phyloP scores from a whole-genome alignment of 306 rosid genomes.

The Rosa chinensis region DNA sequence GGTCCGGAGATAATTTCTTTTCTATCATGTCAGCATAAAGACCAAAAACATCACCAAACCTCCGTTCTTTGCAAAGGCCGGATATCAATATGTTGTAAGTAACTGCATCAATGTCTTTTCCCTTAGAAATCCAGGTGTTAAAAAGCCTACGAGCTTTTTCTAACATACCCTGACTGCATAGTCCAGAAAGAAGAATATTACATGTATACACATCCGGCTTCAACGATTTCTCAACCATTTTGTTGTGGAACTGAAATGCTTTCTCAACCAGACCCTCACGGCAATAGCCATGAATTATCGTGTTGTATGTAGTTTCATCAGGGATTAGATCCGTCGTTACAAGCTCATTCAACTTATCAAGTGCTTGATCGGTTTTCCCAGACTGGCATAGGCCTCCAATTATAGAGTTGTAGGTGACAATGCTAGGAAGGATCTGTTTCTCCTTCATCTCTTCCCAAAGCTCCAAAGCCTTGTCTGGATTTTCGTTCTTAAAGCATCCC shows the following conservation, averaged over 20 bases:
- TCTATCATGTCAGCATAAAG: slow-evolving; percentile 68
- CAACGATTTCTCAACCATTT: slow-evolving; percentile 63
- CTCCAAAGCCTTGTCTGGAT: slow-evolving; percentile 50
- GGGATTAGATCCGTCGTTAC: slow-evolving; percentile 65
- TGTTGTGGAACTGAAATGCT: slow-evolving; percentile 81
- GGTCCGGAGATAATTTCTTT: slow-evolving; percentile 61
- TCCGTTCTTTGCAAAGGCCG: slow-evolving; percentile 66
- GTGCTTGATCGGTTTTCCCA: slow-evolving; percentile 67
- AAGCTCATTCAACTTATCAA: slow-evolving; percentile 72
- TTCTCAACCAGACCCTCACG: slow-evolving; percentile 69
- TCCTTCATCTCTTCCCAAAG: slow-evolving; percentile 83
- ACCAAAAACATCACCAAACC: slow-evolving; percentile 58
- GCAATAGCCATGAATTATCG: slow-evolving; percentile 77
- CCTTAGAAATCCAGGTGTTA: slow-evolving; percentile 64
- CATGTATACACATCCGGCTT: slow-evolving; percentile 67
- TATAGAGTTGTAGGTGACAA: slow-evolving; percentile 65
- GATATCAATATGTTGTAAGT: slow-evolving; percentile 86
- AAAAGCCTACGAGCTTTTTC: slow-evolving; percentile 79
- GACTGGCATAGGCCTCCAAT: slow-evolving; percentile 69
- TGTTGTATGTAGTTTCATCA: slow-evolving; percentile 70
- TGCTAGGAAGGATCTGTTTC: slow-evolving; percentile 59
- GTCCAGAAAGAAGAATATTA: slow-evolving; percentile 80
- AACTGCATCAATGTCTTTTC: slow-evolving; percentile 56
- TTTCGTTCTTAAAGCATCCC: slow-evolving; percentile 72
- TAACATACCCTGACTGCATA: slow-evolving; percentile 67